phyloP scores from a whole-genome alignment of 139 green algal species.

The Chlamydomonas urium region DNA sequence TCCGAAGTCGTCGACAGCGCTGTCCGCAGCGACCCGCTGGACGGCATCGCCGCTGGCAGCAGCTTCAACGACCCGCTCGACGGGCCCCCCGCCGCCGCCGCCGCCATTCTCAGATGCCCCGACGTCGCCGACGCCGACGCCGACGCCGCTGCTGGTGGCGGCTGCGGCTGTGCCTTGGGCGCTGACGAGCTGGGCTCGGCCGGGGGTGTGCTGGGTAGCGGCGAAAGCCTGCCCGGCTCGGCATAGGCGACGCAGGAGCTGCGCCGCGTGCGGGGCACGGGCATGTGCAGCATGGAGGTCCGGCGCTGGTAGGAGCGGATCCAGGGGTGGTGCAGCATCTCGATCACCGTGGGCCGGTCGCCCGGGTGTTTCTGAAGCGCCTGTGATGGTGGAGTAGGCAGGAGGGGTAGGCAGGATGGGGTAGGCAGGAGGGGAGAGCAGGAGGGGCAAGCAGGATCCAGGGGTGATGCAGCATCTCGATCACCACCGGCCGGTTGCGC shows the following conservation, averaged over 20 bases:
- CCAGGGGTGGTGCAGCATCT: constrained; percentile 63
- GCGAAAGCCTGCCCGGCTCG: background rate
- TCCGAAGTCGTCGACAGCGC: too few species aligned
- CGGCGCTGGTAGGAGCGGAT: constrained; percentile 35
- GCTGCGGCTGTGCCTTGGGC: background rate
- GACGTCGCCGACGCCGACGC: background rate
- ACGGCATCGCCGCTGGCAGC: too few species aligned
- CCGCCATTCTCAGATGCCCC: background rate
- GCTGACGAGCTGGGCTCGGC: background rate
- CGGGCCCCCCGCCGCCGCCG: background rate
- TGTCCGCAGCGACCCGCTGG: too few species aligned
- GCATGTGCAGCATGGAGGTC: constrained; percentile 6
- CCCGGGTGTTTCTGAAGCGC: constrained; percentile 54
- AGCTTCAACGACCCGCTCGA: background rate
- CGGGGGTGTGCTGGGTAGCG: background rate
- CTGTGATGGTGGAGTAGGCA: too few species aligned
- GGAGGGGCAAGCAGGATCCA: too few species aligned
- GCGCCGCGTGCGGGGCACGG: background rate
- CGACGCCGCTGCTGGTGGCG: background rate
- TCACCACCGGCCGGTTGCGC: too few species aligned
- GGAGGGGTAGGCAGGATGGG: too few species aligned
- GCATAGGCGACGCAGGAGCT: background rate
- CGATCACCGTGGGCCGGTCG: constrained; percentile 49
- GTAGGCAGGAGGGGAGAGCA: too few species aligned
- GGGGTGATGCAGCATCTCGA: too few species aligned